These are phyloP conservation scores for Amauroascus verrucosus DNA, from an alignment of 2,329 filamentous ascomycete genomes.

Conservation along the genomic window DNA sequence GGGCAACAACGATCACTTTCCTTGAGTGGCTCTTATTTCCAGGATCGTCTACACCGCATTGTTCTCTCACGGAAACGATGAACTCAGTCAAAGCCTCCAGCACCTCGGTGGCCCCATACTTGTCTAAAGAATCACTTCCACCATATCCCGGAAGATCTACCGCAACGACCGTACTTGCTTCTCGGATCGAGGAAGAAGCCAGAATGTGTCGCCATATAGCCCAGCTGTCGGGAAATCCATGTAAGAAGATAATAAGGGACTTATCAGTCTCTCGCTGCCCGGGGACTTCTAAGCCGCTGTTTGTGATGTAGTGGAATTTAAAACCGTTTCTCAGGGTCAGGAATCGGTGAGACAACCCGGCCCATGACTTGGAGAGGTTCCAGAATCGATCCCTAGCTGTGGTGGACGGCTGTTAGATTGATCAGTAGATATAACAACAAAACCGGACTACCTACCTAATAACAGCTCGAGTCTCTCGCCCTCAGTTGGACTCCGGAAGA, in stretches of 20 bases:
- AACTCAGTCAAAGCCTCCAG: conserved; percentile 46
- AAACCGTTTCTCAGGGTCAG: conserved; percentile 40
- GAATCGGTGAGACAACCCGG: conserved; percentile 43
- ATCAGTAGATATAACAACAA: neutral
- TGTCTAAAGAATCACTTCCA: conserved; percentile 43
- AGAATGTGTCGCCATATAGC: conserved; percentile 45
- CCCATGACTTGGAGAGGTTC: conserved; percentile 42
- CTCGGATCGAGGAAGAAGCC: conserved; percentile 29
- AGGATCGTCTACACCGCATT: conserved; percentile 34
- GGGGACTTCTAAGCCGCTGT: conserved; percentile 22
- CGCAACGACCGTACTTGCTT: conserved; percentile 41
- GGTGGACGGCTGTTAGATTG: neutral
- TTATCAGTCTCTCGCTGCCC: conserved; percentile 18
- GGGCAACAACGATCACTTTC: conserved; percentile 41
- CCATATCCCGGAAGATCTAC: conserved; percentile 51
- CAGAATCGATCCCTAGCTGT: conserved; percentile 45
- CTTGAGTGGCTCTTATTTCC: conserved; percentile 26
- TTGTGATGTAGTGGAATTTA: conserved; percentile 48
- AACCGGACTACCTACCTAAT: conserved; percentile 26
- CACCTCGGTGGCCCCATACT: conserved; percentile 43
- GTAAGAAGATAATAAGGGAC: conserved; percentile 45
- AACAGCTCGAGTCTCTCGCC: conserved; percentile 33
- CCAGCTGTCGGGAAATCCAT: conserved; percentile 52
- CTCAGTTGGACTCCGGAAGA: conserved; percentile 31
- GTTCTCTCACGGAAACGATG: conserved; percentile 41